Percentiles rank a stretch among this genome's conserved stretches.
Conservation (phyloP, 2,329 filamentous ascomycete genomes). For the Plectosphaerella cucumerina region DNA sequence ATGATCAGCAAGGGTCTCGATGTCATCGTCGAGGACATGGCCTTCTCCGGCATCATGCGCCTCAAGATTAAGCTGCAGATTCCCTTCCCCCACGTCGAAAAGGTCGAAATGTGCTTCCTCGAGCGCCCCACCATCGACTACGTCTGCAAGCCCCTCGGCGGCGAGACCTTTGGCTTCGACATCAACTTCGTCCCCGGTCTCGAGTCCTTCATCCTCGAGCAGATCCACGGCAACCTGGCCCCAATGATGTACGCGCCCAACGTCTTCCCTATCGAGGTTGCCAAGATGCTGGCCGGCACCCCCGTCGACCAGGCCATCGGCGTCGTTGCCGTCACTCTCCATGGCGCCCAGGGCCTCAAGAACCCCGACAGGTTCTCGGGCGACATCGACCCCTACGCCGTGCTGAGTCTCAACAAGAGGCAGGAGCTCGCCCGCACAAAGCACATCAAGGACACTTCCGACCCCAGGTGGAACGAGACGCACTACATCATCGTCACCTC, state of each 20-base stretch:
- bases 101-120: conserved; percentile 91
- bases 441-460: conserved; percentile 76
- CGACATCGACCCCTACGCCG: conserved; percentile 84
- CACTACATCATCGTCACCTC: conserved; percentile 93
- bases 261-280: conserved; percentile 96
- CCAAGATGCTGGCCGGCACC: conserved; percentile 94
- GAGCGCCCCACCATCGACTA: conserved; percentile 90
- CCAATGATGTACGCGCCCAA: conserved; percentile 99
- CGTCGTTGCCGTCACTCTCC: conserved; percentile 85
- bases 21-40: conserved; percentile 97
- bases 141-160: conserved; percentile 94
- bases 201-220: conserved; percentile 89
- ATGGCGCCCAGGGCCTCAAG: conserved; percentile 88
- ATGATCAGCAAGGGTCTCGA: conserved; percentile 96
- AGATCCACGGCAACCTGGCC: conserved; percentile 87
- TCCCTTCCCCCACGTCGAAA: conserved; percentile 91
- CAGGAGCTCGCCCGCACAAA: conserved; percentile 84
- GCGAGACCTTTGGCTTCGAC: conserved; percentile 93
- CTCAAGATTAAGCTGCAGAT: conserved; percentile 97
- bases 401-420: conserved; percentile 79
- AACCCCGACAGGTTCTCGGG: conserved; percentile 93
- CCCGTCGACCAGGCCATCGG: conserved; percentile 94
- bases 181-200: conserved; percentile 98
- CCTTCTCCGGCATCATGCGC: conserved; percentile 92
- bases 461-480: conserved; percentile 94